Conservation (phyloP, 2,329 filamentous ascomycete genomes). For the Ophiostoma tasmaniense region DNA sequence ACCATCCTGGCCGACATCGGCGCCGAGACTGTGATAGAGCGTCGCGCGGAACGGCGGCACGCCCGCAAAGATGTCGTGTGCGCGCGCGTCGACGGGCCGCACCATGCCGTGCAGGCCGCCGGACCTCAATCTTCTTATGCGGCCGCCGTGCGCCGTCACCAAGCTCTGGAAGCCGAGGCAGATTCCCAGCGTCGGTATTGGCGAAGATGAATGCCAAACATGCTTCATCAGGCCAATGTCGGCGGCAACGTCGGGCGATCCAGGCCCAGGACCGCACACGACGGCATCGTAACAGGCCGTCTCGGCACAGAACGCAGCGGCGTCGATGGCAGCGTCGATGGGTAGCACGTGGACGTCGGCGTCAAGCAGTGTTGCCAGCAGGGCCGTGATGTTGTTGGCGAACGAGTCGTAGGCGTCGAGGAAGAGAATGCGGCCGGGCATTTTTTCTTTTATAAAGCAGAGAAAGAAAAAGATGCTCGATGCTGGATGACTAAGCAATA, state of each 20-base stretch:
- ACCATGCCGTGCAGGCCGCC: constrained; percentile 78
- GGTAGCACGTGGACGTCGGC: constrained; percentile 62
- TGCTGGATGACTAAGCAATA: not conserved
- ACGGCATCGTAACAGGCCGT: constrained; percentile 67
- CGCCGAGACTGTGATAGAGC: constrained; percentile 63
- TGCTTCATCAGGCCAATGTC: constrained; percentile 77
- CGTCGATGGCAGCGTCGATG: constrained; percentile 52
- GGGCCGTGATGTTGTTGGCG: constrained; percentile 83
- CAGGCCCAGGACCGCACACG: constrained; percentile 84
- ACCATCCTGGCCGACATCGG: constrained; percentile 43
- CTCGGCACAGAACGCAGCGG: constrained; percentile 39
- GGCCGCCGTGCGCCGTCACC: constrained; percentile 53
- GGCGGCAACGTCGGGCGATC: constrained; percentile 59
- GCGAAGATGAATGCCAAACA: constrained; percentile 52
- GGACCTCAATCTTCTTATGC: constrained; percentile 51
- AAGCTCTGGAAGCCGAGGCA: constrained; percentile 86
- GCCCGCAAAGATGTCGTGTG: constrained; percentile 54
- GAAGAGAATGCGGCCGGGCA: constrained; percentile 57
- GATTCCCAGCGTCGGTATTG: constrained; percentile 67
- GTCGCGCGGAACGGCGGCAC: constrained; percentile 57
- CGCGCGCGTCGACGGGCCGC: constrained; percentile 31
- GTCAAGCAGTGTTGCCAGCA: constrained; percentile 61
- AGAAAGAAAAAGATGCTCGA: not conserved
- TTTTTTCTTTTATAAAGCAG: not conserved
- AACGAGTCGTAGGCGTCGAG: constrained; percentile 97